phyloP scores from a whole-genome alignment of 2,329 filamentous ascomycete genomes.

The Tricladium varicosporioides region DNA sequence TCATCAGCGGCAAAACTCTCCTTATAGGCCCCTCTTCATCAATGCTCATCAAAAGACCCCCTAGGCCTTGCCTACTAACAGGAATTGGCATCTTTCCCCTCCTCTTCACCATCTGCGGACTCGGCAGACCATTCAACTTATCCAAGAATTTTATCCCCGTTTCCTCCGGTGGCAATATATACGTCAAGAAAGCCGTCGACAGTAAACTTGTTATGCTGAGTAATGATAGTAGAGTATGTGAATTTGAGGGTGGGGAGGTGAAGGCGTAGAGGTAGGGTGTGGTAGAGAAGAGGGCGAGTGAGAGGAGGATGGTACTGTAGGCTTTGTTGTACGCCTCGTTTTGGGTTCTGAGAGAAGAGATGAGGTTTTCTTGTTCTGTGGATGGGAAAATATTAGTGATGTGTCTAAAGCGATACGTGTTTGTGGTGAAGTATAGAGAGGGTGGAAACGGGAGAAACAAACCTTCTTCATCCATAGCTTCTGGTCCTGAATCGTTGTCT shows the following conservation, averaged over 20 bases:
- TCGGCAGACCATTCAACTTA: constrained; percentile 33
- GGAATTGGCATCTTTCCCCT: not conserved
- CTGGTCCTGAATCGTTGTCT: constrained; percentile 49
- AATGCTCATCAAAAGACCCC: constrained; percentile 11
- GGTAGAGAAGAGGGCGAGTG: constrained; percentile 55
- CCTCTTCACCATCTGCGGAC: not conserved
- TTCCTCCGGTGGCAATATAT: constrained; percentile 50
- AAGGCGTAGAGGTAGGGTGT: constrained; percentile 55
- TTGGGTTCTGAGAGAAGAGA: constrained; percentile 50
- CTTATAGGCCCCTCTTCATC: constrained; percentile 47
- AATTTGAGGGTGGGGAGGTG: constrained; percentile 34
- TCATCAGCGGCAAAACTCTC: constrained; percentile 58
- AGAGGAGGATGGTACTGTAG: constrained; percentile 57
- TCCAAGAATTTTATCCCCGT: constrained; percentile 55
- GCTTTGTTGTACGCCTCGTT: constrained; percentile 58
- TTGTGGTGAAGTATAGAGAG: constrained; percentile 7
- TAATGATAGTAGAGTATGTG: constrained; percentile 39
- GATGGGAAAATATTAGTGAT: constrained; percentile 6
- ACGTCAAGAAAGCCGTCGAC: constrained; percentile 60
- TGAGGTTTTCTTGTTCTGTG: constrained; percentile 64
- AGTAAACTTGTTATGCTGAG: constrained; percentile 62
- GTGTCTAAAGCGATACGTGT: constrained; percentile 16
- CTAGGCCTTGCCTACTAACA: no score
- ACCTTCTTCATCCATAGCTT: constrained; percentile 77
- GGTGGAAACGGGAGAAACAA: constrained; percentile 10